Percentiles rank a stretch among this genome's conserved stretches.
Evolutionary conservation across 1,139 yeast genomes (phyloP).

Genomic region (Debaryomycetaceae sp.): DNA sequence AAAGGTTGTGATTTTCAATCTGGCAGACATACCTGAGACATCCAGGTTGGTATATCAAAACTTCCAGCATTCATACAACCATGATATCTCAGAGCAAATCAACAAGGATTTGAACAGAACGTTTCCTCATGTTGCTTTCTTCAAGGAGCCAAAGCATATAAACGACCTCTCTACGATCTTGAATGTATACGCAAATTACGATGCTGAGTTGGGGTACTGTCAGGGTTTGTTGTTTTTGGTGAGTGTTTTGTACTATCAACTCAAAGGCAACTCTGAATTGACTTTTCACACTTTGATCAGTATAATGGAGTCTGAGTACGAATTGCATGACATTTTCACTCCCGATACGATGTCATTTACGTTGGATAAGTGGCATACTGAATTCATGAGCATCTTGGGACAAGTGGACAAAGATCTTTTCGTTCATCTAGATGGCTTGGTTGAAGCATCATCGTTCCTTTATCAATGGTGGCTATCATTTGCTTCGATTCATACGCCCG

Average conservation of each 20-base stretch:
- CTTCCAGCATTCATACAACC: conserved; percentile 43
- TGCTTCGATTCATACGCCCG: conserved; percentile 60
- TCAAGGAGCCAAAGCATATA: conserved; percentile 43
- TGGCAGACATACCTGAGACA: conserved; percentile 29
- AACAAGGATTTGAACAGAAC: conserved; percentile 62
- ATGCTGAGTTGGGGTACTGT: conserved; percentile 68
- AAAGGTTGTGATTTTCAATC: conserved; percentile 30
- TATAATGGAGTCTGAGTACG: conserved; percentile 59
- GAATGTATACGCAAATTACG: conserved; percentile 66
- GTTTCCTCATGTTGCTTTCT: conserved; percentile 55
- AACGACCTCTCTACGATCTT: conserved; percentile 52
- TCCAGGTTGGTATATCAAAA: conserved; percentile 33
- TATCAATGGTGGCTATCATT: conserved; percentile 70
- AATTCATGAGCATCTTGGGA: conserved; percentile 47
- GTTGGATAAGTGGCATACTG: conserved; percentile 49
- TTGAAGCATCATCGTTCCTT: conserved; percentile 45
- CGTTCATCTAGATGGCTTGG: conserved; percentile 40
- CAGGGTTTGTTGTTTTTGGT: conserved; percentile 68
- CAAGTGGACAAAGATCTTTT: conserved; percentile 40
- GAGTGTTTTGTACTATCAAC: conserved; percentile 57
- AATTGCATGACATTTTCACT: conserved; percentile 55
- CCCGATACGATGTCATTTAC: conserved; percentile 55
- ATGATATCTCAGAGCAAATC: conserved; percentile 49
- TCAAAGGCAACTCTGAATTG: conserved; percentile 40
- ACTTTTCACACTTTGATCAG: conserved; percentile 56